Percentiles rank a stretch among this genome's conserved stretches.
These are phyloP conservation scores for Rhipidocladum racemiflorum DNA, from an alignment of 176 grass and related monocot genomes.

Conservation along the genomic window DNA sequence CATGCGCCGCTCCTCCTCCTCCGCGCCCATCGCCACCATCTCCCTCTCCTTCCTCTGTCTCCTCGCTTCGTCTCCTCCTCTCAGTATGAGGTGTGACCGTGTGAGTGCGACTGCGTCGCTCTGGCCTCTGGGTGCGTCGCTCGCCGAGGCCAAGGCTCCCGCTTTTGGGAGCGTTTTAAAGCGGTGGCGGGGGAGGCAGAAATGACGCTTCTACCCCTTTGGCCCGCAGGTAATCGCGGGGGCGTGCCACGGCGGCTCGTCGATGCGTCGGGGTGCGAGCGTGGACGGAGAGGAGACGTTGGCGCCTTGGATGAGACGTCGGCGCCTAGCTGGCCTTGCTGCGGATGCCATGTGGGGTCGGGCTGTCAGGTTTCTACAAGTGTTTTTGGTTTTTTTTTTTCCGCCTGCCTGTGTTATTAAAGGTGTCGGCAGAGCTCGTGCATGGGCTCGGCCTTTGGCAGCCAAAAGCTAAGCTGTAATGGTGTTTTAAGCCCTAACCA, in stretches of 20 bases:
- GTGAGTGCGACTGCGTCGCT: background rate
- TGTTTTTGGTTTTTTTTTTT: background rate
- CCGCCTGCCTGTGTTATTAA: background rate
- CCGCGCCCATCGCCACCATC: conserved; percentile 32
- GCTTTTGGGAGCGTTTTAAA: conserved; percentile 66
- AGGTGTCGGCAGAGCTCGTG: background rate
- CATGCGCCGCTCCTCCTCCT: conserved; percentile 54
- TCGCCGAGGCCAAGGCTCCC: conserved; percentile 20
- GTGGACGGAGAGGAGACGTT: background rate
- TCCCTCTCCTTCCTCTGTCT: background rate
- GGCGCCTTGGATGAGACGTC: background rate
- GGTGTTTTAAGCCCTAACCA: background rate
- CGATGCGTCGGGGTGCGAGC: conserved; percentile 14
- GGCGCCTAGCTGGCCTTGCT: background rate
- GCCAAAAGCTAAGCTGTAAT: background rate
- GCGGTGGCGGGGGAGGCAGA: background rate
- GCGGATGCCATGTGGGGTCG: background rate
- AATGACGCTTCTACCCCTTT: background rate
- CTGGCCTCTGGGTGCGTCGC: background rate
- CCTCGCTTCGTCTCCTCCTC: background rate
- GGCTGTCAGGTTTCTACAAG: background rate
- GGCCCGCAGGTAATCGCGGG: rapidly evolving
- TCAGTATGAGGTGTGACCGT: background rate
- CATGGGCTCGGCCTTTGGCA: conserved; percentile 18
- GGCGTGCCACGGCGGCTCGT: background rate